phyloP scores from a whole-genome alignment of 2,329 filamentous ascomycete genomes.

The Thelonectria blattea region DNA sequence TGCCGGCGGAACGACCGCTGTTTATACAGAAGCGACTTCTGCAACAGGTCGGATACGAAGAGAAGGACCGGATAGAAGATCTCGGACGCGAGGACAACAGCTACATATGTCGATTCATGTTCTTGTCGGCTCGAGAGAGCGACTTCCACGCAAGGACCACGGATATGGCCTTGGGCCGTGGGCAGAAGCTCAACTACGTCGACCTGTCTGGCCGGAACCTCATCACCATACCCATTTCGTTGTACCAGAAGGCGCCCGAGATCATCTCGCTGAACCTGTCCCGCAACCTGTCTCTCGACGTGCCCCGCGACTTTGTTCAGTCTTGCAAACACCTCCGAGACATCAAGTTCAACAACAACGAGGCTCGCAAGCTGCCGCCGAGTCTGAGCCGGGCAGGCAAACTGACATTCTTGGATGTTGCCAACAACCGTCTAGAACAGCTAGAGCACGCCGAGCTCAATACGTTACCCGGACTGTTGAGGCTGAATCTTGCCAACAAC shows the following conservation, averaged over 20 bases:
- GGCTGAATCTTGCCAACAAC: conserved; percentile 94
- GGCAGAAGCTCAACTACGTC: conserved; percentile 92
- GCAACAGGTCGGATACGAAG: conserved; percentile 89
- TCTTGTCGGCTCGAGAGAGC: conserved; percentile 86
- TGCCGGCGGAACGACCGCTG: conserved; percentile 79
- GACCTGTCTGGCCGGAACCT: conserved; percentile 90
- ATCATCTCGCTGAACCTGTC: conserved; percentile 96
- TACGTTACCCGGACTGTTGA: conserved; percentile 76
- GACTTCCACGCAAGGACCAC: conserved; percentile 73
- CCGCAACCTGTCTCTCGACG: conserved; percentile 86
- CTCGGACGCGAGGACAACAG: conserved; percentile 96
- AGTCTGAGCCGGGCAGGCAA: conserved; percentile 82
- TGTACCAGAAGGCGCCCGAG: conserved; percentile 89
- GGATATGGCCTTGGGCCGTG: conserved; percentile 80
- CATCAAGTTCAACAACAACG: conserved; percentile 95
- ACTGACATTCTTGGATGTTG: conserved; percentile 89
- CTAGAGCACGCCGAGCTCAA: conserved; percentile 85
- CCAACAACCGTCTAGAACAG: conserved; percentile 90
- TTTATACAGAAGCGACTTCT: conserved; percentile 90
- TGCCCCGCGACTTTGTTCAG: conserved; percentile 96
- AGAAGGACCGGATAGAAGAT: conserved; percentile 87
- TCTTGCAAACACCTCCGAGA: conserved; percentile 90
- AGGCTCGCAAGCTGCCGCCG: conserved; percentile 82
- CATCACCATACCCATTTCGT: conserved; percentile 90
- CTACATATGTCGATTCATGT: conserved; percentile 95